Evolutionary conservation across 2,329 filamentous ascomycete species (phyloP).

Genomic region (Monosporascus sp.): DNA sequence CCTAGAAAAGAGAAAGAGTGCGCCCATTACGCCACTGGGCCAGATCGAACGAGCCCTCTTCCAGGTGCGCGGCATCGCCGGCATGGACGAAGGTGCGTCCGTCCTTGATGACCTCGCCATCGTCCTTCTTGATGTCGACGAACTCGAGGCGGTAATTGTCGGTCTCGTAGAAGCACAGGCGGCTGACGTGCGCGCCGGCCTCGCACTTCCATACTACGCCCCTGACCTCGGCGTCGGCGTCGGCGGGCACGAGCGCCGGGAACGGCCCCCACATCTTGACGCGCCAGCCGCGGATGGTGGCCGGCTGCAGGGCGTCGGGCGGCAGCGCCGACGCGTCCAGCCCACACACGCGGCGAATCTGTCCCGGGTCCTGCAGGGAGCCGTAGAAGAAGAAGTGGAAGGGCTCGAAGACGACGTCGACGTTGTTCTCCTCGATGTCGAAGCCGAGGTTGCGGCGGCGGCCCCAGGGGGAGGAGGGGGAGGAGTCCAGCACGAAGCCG

Average conservation of each 20-base stretch:
- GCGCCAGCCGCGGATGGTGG: slow-evolving; percentile 13
- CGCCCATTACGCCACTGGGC: background rate
- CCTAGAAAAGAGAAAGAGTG: background rate
- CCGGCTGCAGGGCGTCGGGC: slow-evolving; percentile 1
- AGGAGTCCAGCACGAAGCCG: background rate
- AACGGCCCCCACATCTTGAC: slow-evolving; percentile 9
- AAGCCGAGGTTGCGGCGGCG: background rate
- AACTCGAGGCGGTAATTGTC: slow-evolving; percentile 13
- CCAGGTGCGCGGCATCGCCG: background rate
- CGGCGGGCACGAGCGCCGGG: slow-evolving; percentile 13
- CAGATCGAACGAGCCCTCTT: slow-evolving; percentile 10
- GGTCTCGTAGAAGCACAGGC: slow-evolving; percentile 11
- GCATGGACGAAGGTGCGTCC: slow-evolving; percentile 14
- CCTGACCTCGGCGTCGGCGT: slow-evolving; percentile 4
- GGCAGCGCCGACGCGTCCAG: background rate
- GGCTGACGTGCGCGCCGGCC: slow-evolving; percentile 4
- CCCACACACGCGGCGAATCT: slow-evolving; percentile 3
- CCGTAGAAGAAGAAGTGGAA: slow-evolving; percentile 26
- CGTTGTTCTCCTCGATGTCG: background rate
- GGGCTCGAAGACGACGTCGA: slow-evolving; percentile 13
- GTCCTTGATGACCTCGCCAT: slow-evolving; percentile 10
- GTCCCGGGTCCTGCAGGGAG: slow-evolving; percentile 11
- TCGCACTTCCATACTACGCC: slow-evolving; percentile 18
- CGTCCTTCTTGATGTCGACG: slow-evolving; percentile 9
- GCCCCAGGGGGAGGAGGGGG: too few relatives aligned